Conservation (phyloP, 1,139 yeast genomes). For the Kodamaea sp. region DNA sequence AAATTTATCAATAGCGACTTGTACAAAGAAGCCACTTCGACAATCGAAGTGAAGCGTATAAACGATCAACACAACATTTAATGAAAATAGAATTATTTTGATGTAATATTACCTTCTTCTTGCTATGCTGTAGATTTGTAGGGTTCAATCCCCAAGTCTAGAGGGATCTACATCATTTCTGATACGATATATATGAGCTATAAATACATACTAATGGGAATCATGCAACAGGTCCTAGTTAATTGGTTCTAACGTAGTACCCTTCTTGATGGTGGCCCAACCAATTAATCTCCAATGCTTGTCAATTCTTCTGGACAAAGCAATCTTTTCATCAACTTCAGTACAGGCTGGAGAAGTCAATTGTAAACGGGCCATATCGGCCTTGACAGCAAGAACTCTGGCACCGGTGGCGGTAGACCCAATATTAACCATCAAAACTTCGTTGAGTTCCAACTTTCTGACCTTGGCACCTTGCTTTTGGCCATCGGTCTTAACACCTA, state of each 20-base stretch:
- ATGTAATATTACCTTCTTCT: too few relatives aligned
- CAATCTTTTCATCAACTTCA: conserved; percentile 96
- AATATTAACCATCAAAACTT: conserved; percentile 97
- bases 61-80: too few relatives aligned
- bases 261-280: conserved; percentile 98
- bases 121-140: too few relatives aligned
- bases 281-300: conserved; percentile 99
- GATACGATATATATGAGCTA: conserved; percentile 1
- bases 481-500: conserved; percentile 98
- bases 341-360: conserved; percentile 99
- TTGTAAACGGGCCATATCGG: conserved; percentile 98
- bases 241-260: conserved; percentile 85
- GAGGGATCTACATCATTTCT: too few relatives aligned
- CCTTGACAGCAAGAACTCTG: conserved; percentile 95
- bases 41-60: conserved; percentile 13
- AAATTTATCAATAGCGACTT: conserved; percentile 53
- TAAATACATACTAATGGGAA: conserved; percentile 7
- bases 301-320: conserved; percentile 97
- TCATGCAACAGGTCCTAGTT: conserved; percentile 51
- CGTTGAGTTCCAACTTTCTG: conserved; percentile 89
- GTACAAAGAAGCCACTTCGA: conserved; percentile 17
- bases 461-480: conserved; percentile 94
- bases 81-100: too few relatives aligned
- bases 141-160: too few relatives aligned
- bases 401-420: conserved; percentile 99